phyloP scores from a whole-genome alignment of 306 rosid genomes.

The Cercis canadensis region DNA sequence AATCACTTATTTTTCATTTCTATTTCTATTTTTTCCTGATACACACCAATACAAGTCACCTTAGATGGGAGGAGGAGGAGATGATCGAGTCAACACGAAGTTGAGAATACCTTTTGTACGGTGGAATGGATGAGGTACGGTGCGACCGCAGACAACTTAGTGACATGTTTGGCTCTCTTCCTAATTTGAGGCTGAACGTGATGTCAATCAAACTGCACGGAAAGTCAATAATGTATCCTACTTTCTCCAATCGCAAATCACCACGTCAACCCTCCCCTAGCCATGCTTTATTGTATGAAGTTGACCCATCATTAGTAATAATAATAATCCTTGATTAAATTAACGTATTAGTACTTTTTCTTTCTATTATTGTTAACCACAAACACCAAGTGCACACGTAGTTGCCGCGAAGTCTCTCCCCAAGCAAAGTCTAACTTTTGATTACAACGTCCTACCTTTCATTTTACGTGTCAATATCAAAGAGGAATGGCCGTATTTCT shows the following conservation, averaged over 20 bases:
- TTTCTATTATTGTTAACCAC: conserved; percentile 10
- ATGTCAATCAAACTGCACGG: conserved; percentile 31
- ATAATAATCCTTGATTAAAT: background rate
- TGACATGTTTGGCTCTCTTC: conserved; percentile 43
- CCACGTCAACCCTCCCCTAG: background rate
- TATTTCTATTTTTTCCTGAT: background rate
- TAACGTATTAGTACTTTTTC: background rate
- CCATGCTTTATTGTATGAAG: conserved; percentile 20
- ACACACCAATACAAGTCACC: no score
- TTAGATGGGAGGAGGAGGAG: no score
- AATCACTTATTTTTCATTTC: background rate
- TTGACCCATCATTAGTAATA: conserved; percentile 39
- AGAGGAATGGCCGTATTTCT: conserved; percentile 62
- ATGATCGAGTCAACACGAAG: conserved; percentile 35
- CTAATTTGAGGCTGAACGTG: no score
- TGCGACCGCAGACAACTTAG: conserved; percentile 35
- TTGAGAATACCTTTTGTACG: conserved; percentile 63
- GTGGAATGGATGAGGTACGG: conserved; percentile 69
- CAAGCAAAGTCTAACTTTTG: conserved; percentile 42
- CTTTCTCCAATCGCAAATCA: conserved; percentile 46
- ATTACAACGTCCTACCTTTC: conserved; percentile 30
- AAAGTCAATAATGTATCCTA: conserved; percentile 55
- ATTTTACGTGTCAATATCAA: conserved; percentile 64
- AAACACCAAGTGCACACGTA: conserved; percentile 36
- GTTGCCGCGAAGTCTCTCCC: conserved; percentile 60